Evolutionary conservation across 495 filamentous ascomycete species (phyloP), one percentile per base, ranked within the genome.

Genomic region (Patellaria atrata): DNA sequence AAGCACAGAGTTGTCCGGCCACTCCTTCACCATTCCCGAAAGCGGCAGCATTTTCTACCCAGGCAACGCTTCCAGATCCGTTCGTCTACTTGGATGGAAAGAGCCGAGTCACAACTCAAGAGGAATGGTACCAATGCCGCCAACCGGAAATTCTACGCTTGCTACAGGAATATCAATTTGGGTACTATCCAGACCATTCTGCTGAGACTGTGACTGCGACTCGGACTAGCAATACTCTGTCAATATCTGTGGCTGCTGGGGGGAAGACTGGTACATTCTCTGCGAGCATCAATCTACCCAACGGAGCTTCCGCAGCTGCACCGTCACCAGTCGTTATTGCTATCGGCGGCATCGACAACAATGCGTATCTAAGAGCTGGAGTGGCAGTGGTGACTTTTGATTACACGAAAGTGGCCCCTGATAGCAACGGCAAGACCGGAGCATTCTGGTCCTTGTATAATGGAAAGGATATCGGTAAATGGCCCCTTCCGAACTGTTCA

Each of bases 101-200:
- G 41, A 54, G 59, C 43, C 52, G 63, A 24, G 54, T 68, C 32
- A 40, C 56, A 40, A 60, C 61, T 5, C 50, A 51, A 14, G 60
- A 66, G 16, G 58, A 68, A 40, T 68, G 64, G 63, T 65, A 63
- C 50, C 45, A 52, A 32, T 70, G 65, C 43, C 58, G 61, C 5
- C 63, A 64, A 49, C 66, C 64, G 7, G 63, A 68, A 50, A 64
- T 70, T 41, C 8, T 68, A 19, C 58, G 62, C 43, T 40, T 68
- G 47, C 48, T 70, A 15, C 62, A 68, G 36, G 62, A 70, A 34
- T 68, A 68, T 51, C 65, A 68, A 53, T 67, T 59, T 47, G 65
- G 65, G 11, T 69, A 64, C 48, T 68, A 68, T 43, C 63, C 66
- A 0, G 63, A 68, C 44, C 65, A 65, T 37, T 56, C 52, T 18